phyloP scores from a whole-genome alignment of 2,329 filamentous ascomycete species.

The Ambrosiella beaveri region DNA sequence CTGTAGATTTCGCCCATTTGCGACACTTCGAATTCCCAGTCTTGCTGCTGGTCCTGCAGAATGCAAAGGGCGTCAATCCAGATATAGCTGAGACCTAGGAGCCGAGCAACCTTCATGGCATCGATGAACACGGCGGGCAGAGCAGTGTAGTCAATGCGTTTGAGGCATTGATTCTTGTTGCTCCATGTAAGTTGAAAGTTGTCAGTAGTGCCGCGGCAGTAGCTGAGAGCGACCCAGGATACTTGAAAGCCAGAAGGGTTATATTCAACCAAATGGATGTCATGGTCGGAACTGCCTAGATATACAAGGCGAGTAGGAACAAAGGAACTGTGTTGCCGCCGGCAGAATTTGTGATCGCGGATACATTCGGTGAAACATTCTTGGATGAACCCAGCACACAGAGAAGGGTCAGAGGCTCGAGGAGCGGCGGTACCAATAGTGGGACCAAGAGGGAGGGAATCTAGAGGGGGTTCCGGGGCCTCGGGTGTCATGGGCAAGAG shows the following conservation, averaged over 20 bases:
- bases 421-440: slow-evolving; percentile 11
- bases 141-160: slow-evolving; percentile 1
- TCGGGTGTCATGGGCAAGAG: slow-evolving; percentile 8
- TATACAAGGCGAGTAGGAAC: slow-evolving; percentile 10
- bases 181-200: slow-evolving; percentile 8
- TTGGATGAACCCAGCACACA: slow-evolving; percentile 4
- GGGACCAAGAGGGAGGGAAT: slow-evolving; percentile 7
- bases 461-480: slow-evolving; percentile 2
- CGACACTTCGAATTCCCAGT: slow-evolving; percentile 14
- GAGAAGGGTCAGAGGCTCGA: slow-evolving; percentile 9
- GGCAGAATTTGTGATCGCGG: slow-evolving; percentile 10
- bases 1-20: slow-evolving; percentile 14
- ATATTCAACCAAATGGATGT: slow-evolving; percentile 9
- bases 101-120: slow-evolving; percentile 16
- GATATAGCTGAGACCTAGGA: slow-evolving; percentile 16
- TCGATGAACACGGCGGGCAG: slow-evolving; percentile 17
- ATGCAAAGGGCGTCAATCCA: slow-evolving; percentile 22
- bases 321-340: slow-evolving; percentile 4
- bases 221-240: slow-evolving; percentile 13
- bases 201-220: slow-evolving; percentile 10
- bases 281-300: slow-evolving; percentile 3
- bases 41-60: slow-evolving; percentile 16
- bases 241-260: slow-evolving; percentile 7
- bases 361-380: slow-evolving; percentile 10
- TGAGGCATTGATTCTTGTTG: slow-evolving; percentile 7